Evolutionary conservation across 306 rosid species (phyloP).

Genomic region (Inga leiocalycina): DNA sequence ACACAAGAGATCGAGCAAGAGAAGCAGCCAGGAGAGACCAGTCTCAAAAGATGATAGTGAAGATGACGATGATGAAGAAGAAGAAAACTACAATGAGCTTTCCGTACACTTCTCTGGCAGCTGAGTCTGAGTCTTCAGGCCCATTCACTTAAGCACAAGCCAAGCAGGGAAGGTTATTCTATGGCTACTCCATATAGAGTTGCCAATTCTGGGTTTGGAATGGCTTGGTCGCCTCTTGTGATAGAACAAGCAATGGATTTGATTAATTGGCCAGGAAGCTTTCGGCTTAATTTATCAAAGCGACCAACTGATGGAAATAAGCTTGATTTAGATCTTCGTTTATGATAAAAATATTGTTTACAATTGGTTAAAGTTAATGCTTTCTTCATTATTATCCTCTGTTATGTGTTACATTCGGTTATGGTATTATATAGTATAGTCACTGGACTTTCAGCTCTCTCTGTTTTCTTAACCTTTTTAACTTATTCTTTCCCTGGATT

Average conservation of each 20-base stretch:
- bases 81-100: constrained; percentile 34
- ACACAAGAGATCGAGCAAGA: constrained; percentile 92
- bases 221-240: constrained; percentile 53
- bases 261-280: constrained; percentile 67
- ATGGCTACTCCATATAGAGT: constrained; percentile 45
- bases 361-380: not conserved
- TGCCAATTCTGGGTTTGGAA: constrained; percentile 31
- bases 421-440: not conserved
- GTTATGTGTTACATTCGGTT: not conserved
- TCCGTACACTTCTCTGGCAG: constrained; percentile 37
- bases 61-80: constrained; percentile 8
- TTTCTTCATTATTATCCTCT: not conserved
- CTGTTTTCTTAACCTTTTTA: too few relatives aligned
- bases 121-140: constrained; percentile 57
- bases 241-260: constrained; percentile 49
- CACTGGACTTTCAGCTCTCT: too few relatives aligned
- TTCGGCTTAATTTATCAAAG: constrained; percentile 41
- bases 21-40: constrained; percentile 61
- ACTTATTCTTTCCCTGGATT: too few relatives aligned
- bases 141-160: constrained; percentile 64
- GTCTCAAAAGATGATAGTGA: constrained; percentile 47
- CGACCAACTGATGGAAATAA: constrained; percentile 45
- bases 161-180: constrained; percentile 42
- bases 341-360: constrained; percentile 38
- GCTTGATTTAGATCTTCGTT: constrained; percentile 69